Conservation (phyloP, 2,329 filamentous ascomycete species). For the Tolypocladium sp. region DNA sequence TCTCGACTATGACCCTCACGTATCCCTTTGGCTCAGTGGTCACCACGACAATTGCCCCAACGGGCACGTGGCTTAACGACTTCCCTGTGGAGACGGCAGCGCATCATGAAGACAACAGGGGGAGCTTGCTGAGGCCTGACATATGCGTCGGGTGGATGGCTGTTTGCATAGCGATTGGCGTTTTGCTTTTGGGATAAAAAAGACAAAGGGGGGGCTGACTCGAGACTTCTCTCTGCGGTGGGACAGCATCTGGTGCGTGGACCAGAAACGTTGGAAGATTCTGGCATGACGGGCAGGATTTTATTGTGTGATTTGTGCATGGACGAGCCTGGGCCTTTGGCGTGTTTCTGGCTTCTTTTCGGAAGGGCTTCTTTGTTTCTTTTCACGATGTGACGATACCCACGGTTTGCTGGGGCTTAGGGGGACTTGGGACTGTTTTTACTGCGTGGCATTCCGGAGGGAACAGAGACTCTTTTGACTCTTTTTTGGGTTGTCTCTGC, state of each 20-base stretch:
- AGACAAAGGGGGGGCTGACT: background rate
- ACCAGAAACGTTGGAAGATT: background rate
- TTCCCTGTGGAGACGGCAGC: constrained; percentile 15
- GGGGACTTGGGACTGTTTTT: background rate
- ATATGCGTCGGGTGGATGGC: constrained; percentile 9
- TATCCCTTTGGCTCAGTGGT: constrained; percentile 36
- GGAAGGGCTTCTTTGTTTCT: background rate
- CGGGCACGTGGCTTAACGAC: constrained; percentile 12
- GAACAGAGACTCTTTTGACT: background rate
- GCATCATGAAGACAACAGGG: constrained; percentile 12
- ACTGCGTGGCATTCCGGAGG: background rate
- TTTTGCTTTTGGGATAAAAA: constrained; percentile 23
- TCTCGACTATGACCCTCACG: constrained; percentile 34
- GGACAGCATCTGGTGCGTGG: background rate
- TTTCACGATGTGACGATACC: background rate
- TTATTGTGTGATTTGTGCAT: background rate
- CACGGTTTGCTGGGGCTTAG: background rate
- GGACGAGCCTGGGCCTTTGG: background rate
- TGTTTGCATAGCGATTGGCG: constrained; percentile 30
- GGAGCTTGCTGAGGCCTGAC: constrained; percentile 4
- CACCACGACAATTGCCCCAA: constrained; percentile 29
- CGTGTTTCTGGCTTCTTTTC: background rate
- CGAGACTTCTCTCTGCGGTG: background rate
- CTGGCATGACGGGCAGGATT: background rate
- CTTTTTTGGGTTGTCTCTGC: background rate